Conservation (phyloP, 768 basidiomycete species). For the Goffeauzyma gilvescens region DNA sequence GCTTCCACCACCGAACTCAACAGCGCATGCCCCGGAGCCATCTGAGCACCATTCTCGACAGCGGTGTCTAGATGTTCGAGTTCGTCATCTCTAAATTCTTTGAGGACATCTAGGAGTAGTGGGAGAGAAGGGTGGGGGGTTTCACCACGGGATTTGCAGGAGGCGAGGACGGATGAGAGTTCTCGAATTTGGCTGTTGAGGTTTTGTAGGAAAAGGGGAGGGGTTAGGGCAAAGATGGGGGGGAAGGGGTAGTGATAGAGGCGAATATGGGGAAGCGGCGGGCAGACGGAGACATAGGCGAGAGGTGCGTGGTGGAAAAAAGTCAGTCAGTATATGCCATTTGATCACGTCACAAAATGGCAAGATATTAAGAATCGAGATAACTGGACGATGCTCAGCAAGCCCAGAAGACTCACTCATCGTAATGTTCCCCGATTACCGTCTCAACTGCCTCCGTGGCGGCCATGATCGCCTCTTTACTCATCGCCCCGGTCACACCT, state of each 20-base stretch:
- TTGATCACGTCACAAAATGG: too few species aligned
- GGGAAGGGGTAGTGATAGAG: background rate
- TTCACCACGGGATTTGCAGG: too few species aligned
- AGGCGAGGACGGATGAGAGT: too few species aligned
- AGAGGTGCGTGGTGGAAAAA: background rate
- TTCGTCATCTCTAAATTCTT: constrained; percentile 83
- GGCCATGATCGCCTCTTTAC: constrained; percentile 89
- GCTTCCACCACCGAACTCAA: constrained; percentile 64
- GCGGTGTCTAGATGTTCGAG: constrained; percentile 84
- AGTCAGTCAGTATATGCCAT: too few species aligned
- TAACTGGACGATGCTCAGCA: constrained; percentile 36
- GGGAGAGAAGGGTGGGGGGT: constrained; percentile 59
- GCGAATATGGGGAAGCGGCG: background rate
- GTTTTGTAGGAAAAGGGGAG: too few species aligned
- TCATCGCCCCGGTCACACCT: constrained; percentile 64
- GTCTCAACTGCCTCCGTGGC: constrained; percentile 97
- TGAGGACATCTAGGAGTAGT: constrained; percentile 50
- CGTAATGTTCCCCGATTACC: constrained; percentile 93
- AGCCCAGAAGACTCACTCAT: constrained; percentile 54
- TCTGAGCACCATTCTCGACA: constrained; percentile 66
- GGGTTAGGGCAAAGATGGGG: background rate
- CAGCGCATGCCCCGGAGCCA: constrained; percentile 76
- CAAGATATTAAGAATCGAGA: too few species aligned
- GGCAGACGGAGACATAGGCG: constrained; percentile 1
- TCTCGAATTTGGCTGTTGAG: too few species aligned